A percentile compares a stretch with the other conserved stretches of the same genome.
Evolutionary conservation across 306 rosid genomes (phyloP).

Genomic region (Luffa aegyptiaca): DNA sequence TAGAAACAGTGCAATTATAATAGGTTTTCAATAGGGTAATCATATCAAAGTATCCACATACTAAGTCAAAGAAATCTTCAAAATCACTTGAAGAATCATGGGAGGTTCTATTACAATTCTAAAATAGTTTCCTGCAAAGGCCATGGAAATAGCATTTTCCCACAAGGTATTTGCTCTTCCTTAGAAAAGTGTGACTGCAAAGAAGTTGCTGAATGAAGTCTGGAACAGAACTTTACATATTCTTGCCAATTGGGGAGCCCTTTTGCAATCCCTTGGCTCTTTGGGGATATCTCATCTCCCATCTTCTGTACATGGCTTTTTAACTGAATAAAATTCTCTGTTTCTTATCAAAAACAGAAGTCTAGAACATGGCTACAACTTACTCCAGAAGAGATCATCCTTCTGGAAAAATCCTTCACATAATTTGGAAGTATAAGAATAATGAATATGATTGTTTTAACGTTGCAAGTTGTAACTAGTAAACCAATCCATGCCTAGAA

Average conservation of each 20-base stretch:
- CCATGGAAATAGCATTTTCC: too few species aligned
- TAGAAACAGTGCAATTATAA: not conserved
- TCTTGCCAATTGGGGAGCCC: not conserved
- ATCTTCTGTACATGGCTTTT: not conserved
- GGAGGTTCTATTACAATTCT: not conserved
- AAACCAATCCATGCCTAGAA: not conserved
- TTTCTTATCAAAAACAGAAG: not conserved
- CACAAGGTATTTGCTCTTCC: not conserved
- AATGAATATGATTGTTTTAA: not conserved
- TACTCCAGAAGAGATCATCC: not conserved
- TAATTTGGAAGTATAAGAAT: not conserved
- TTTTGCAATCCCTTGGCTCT: not conserved
- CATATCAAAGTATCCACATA: too few species aligned
- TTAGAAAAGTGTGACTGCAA: not conserved
- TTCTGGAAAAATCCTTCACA: not conserved
- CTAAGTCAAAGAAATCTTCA: not conserved
- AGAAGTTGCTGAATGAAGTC: not conserved
- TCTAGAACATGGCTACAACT: too few species aligned
- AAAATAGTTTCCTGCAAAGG: too few species aligned
- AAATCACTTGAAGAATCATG: not conserved
- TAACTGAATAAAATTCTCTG: not conserved
- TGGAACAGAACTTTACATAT: too few species aligned
- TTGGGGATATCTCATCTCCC: not conserved
- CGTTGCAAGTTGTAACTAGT: not conserved
- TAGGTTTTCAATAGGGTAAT: not conserved